Conservation (phyloP, 1,284 basidiomycete genomes). For the Sporisorium reilianum region DNA sequence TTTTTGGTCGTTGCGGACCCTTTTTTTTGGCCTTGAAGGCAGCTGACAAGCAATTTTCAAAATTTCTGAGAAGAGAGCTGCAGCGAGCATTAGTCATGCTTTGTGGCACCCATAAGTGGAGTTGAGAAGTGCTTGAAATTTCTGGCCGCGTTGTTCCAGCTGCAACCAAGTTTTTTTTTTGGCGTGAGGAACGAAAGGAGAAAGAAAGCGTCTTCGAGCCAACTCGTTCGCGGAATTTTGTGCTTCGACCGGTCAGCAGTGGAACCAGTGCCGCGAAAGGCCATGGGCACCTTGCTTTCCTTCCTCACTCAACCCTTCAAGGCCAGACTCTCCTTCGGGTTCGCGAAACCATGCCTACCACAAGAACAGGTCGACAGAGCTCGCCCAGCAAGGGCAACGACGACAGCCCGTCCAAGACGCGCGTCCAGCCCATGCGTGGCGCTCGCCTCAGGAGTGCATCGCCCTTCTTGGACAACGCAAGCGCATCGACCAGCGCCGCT, state of each 20-base stretch:
- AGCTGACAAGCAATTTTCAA: slow-evolving; percentile 1
- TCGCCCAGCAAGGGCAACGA: slow-evolving; percentile 36
- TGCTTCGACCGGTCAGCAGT: not conserved
- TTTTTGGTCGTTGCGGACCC: slow-evolving; percentile 11
- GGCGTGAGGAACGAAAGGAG: not conserved
- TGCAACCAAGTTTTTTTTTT: slow-evolving; percentile 5
- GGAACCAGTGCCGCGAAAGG: no score
- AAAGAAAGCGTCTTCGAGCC: slow-evolving; percentile 4
- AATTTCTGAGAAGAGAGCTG: slow-evolving; percentile 16
- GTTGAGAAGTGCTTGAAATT: slow-evolving; percentile 5
- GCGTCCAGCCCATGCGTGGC: slow-evolving; percentile 44
- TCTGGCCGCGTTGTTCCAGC: not conserved
- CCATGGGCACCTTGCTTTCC: not conserved
- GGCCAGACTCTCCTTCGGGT: not conserved
- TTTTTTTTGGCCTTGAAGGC: not conserved
- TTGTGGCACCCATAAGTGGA: slow-evolving; percentile 18
- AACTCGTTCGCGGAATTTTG: slow-evolving; percentile 3
- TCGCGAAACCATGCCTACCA: slow-evolving; percentile 30
- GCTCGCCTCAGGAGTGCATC: slow-evolving; percentile 47
- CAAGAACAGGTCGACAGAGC: slow-evolving; percentile 42
- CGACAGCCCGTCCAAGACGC: slow-evolving; percentile 44
- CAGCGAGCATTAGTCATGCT: slow-evolving; percentile 23
- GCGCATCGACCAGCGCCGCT: slow-evolving; percentile 19
- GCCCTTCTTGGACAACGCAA: slow-evolving; percentile 34
- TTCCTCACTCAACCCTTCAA: not conserved